phyloP scores from a whole-genome alignment of 768 basidiomycete genomes.

The Pleurotus tuber-regium region DNA sequence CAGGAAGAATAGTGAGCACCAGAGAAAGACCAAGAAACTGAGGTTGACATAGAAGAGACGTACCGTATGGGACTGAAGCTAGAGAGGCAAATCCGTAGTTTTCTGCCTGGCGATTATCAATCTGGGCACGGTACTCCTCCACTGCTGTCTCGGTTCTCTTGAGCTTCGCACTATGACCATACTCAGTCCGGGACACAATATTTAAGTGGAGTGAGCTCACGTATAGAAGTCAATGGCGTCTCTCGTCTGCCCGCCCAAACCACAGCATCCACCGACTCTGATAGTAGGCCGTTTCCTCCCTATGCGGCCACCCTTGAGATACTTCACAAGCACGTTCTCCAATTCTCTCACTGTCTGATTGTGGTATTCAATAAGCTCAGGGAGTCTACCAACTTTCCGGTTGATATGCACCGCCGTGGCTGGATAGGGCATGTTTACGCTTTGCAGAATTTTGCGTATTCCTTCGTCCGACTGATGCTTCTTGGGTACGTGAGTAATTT shows the following conservation, averaged over 20 bases:
- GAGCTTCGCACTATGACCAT: constrained; percentile 22
- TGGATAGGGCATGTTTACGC: constrained; percentile 61
- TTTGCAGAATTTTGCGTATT: constrained; percentile 56
- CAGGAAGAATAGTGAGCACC: not conserved
- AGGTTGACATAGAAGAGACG: not conserved
- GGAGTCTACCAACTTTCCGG: constrained; percentile 67
- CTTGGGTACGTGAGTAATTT: constrained; percentile 66
- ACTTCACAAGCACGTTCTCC: constrained; percentile 71
- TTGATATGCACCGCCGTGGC: constrained; percentile 74
- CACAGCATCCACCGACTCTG: constrained; percentile 62
- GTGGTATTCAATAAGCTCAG: constrained; percentile 74
- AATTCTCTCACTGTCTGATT: constrained; percentile 75
- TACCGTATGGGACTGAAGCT: constrained; percentile 56
- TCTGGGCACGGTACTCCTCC: constrained; percentile 56
- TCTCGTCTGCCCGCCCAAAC: constrained; percentile 64
- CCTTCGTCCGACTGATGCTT: constrained; percentile 71
- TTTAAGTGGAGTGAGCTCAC: constrained; percentile 31
- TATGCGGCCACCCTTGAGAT: constrained; percentile 64
- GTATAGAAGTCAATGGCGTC: constrained; percentile 80
- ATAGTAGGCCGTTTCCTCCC: constrained; percentile 68
- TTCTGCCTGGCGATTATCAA: constrained; percentile 58
- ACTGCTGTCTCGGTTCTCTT: constrained; percentile 52
- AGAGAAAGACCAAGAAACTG: too few relatives aligned
- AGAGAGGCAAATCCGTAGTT: constrained; percentile 79
- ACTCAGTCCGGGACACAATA: constrained; percentile 2